phyloP scores from a whole-genome alignment of 2,329 filamentous ascomycete genomes.

The Aspergillus hortae region DNA sequence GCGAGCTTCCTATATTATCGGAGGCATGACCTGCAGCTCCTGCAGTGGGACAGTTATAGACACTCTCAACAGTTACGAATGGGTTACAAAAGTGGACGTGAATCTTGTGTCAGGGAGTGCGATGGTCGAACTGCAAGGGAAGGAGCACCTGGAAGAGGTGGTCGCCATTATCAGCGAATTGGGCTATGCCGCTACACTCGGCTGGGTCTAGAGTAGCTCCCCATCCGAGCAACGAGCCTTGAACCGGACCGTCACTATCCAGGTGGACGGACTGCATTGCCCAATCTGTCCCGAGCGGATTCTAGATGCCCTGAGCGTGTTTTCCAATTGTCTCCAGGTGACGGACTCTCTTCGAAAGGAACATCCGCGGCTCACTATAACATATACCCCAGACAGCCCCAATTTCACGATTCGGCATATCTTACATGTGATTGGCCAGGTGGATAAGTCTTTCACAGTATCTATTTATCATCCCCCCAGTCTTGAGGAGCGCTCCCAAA shows the following conservation, averaged over 20 bases:
- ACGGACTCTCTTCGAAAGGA: slow-evolving; percentile 5
- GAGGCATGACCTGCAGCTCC: too few species aligned
- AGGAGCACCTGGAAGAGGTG: slow-evolving; percentile 42
- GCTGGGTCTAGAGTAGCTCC: slow-evolving; percentile 38
- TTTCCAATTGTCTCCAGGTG: slow-evolving; percentile 39
- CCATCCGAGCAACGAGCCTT: slow-evolving; percentile 22
- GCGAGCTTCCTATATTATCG: too few species aligned
- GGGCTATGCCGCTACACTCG: slow-evolving; percentile 64
- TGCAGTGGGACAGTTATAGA: too few species aligned
- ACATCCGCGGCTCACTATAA: slow-evolving; percentile 55
- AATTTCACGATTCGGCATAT: slow-evolving; percentile 73
- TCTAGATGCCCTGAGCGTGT: slow-evolving; percentile 33
- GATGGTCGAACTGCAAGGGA: slow-evolving; percentile 38
- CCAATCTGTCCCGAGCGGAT: slow-evolving; percentile 60
- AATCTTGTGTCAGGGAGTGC: too few species aligned
- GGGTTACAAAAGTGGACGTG: too few species aligned
- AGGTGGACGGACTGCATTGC: slow-evolving; percentile 71
- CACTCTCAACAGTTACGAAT: too few species aligned
- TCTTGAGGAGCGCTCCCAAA: slow-evolving; percentile 74
- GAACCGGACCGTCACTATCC: slow-evolving; percentile 58
- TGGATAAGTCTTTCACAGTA: slow-evolving; percentile 63
- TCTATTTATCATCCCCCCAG: slow-evolving; percentile 76
- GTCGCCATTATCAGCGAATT: slow-evolving; percentile 53
- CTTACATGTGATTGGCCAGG: slow-evolving; percentile 61
- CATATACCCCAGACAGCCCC: slow-evolving; percentile 66